Evolutionary conservation across 441 rosid genomes (phyloP).

Genomic region (Gossypium schwendimanii): DNA sequence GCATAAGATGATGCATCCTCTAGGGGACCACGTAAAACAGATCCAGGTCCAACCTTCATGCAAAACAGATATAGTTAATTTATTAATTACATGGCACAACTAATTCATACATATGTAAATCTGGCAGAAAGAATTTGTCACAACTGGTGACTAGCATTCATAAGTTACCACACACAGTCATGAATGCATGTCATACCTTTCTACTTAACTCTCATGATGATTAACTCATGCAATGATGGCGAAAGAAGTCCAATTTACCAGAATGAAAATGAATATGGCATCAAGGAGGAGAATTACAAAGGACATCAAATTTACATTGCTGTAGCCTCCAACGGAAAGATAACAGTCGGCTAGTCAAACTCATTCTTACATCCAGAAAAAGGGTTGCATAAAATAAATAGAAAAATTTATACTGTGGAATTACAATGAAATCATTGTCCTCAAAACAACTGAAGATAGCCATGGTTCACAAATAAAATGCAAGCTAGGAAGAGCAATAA

Average conservation of each 20-base stretch:
- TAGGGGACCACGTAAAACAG: conserved; percentile 87
- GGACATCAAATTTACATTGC: not conserved
- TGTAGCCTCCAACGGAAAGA: not conserved
- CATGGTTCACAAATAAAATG: not conserved
- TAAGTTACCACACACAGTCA: not conserved
- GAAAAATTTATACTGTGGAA: not conserved
- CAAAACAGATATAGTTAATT: conserved; percentile 13
- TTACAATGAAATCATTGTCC: not conserved
- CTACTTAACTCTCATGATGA: not conserved
- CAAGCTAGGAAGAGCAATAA: not conserved
- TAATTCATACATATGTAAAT: not conserved
- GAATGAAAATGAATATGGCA: not conserved
- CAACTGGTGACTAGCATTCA: not conserved
- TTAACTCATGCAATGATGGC: not conserved
- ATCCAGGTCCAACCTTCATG: conserved; percentile 85
- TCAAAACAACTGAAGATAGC: not conserved
- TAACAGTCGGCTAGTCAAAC: not conserved
- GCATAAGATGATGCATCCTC: conserved; percentile 75
- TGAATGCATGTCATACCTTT: not conserved
- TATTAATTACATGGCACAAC: not conserved
- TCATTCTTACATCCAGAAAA: not conserved
- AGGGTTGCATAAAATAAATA: not conserved
- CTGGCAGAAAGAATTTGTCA: not conserved
- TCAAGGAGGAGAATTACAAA: not conserved
- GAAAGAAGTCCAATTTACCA: not conserved